Evolutionary conservation across 176 grass and related monocot species (phyloP).

Genomic region (Aegilops tauschii): DNA sequence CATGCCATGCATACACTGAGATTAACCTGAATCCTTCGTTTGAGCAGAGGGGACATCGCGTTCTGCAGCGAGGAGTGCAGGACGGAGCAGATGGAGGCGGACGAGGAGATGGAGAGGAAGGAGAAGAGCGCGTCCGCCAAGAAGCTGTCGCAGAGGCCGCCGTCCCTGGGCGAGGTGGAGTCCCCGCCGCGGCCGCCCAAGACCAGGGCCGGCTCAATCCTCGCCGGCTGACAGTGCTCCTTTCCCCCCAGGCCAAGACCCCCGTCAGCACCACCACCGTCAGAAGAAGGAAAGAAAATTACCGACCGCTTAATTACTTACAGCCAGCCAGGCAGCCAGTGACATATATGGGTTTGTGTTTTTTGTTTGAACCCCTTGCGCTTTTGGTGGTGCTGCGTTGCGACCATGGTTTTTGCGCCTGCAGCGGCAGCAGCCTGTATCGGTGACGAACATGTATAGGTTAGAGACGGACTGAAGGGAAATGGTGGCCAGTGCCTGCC

Average conservation of each 20-base stretch:
- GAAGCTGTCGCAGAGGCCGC: conserved; percentile 29
- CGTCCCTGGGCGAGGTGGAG: conserved; percentile 29
- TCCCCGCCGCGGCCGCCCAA: conserved; percentile 42
- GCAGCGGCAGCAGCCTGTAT: conserved; percentile 18
- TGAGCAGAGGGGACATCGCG: conserved; percentile 57
- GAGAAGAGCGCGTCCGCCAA: conserved; percentile 27
- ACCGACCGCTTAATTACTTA: conserved; percentile 17
- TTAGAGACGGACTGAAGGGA: conserved; percentile 9
- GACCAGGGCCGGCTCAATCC: conserved; percentile 50
- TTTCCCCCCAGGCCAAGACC: conserved; percentile 17
- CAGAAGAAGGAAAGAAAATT: background rate
- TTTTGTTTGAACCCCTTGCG: conserved; percentile 44
- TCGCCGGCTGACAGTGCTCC: conserved; percentile 44
- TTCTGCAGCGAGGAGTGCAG: conserved; percentile 74
- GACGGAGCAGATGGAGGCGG: conserved; percentile 67
- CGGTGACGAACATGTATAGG: conserved; percentile 25
- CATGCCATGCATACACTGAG: background rate
- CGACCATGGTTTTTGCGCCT: conserved; percentile 28
- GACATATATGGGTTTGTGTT: conserved; percentile 54
- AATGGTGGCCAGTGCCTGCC: background rate
- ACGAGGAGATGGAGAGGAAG: conserved; percentile 54
- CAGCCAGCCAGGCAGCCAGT: background rate
- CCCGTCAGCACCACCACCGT: background rate
- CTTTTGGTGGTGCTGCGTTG: conserved; percentile 17
- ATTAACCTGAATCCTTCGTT: background rate